These are phyloP conservation scores for Oryza longistaminata DNA, from an alignment of 176 grass and related monocot species.

Conservation along the genomic window DNA sequence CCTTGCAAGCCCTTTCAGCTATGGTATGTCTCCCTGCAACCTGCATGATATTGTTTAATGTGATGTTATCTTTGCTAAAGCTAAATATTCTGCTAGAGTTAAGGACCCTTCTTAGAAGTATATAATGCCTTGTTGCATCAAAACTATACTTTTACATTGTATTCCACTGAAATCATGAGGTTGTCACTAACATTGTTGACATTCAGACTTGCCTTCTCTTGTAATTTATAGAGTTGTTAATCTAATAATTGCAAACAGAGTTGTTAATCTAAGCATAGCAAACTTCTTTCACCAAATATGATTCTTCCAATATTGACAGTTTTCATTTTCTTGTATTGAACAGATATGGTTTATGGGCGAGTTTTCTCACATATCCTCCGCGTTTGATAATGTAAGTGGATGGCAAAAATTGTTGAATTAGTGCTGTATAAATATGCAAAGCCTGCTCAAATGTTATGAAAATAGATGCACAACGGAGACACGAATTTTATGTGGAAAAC, in stretches of 20 bases:
- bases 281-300: background rate
- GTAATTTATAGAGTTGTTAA: background rate
- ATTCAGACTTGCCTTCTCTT: background rate
- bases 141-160: background rate
- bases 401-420: background rate
- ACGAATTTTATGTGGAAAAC: too few relatives aligned
- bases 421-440: constrained; percentile 9
- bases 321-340: constrained; percentile 33
- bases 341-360: constrained; percentile 97
- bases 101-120: background rate
- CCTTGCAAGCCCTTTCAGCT: constrained; percentile 73
- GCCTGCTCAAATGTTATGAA: background rate
- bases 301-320: constrained; percentile 25
- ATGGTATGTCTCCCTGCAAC: constrained; percentile 57
- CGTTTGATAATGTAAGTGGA: constrained; percentile 84
- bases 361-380: constrained; percentile 80
- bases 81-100: background rate
- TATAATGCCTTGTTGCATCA: background rate
- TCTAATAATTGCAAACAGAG: background rate
- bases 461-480: too few relatives aligned
- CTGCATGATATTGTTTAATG: constrained; percentile 55
- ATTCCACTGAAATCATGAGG: background rate
- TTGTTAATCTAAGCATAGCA: background rate
- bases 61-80: background rate
- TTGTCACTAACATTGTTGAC: background rate